Evolutionary conservation across 345 rosid species (phyloP), one percentile per base, ranked within the genome.

Genomic region (Nasturtium officinale): DNA sequence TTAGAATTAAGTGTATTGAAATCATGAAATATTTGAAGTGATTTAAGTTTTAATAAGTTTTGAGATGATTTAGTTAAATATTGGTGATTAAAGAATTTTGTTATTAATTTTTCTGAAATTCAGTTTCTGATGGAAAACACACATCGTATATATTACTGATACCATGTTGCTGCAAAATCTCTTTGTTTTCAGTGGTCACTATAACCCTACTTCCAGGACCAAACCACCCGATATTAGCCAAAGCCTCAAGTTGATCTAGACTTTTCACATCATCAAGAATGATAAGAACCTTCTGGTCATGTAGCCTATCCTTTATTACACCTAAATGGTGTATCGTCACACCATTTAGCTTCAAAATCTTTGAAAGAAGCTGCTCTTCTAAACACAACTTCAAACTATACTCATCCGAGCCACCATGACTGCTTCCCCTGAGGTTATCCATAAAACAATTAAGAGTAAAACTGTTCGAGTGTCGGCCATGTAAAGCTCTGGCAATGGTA

Each of bases 231-330:
- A 9, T 4, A 18, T 61, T 20, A 5, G 65, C 45, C 25, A 60
- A 11, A 35, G 18, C 48, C 9, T 60, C 65, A 2, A 60, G 8
- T 6, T 33, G 45, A 17, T 6, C 28, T 37, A 33, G 5, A 20
- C 9, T 37, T 13, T 60, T n/a, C 29, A 60, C 65, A 37, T 60
- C 65, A 60, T 37, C 65, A 37, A 46, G 51, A 46, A 46, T 46
- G 21, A 46, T 47, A 18, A 47, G 12, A 47, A 43, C 9, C 48
- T 6, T 59, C 6, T 32, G 5, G 15, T 32, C 12, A 1, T 9
- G 26, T 5, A 59, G 28, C 21, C 26, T 33, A 0, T 59, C 7
- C 20, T 59, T 0, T 18, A 59, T 35, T 0, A 11, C 45, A 17
- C 13, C 9, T 32, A 5, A 35, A 37, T 59, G 26, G 9, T 0